Conservation (phyloP, 179 eudicot genomes). For the Pouteria campechiana region DNA sequence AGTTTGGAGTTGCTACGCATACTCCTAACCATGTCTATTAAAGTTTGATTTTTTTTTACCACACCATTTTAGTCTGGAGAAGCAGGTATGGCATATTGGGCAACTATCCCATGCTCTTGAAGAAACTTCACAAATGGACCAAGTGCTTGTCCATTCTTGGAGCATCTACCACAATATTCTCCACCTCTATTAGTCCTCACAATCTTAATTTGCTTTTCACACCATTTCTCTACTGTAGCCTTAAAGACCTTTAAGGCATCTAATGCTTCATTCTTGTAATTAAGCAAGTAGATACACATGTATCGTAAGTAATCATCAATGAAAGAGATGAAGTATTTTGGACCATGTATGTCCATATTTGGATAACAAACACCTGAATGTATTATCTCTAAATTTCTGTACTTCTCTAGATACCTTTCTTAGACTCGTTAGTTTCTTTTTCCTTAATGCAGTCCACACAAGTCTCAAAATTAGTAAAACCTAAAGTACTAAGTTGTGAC, state of each 20-base stretch:
- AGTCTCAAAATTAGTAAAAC: constrained; percentile 4
- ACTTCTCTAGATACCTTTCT: background rate
- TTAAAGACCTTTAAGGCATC: background rate
- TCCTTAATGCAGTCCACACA: constrained; percentile 7
- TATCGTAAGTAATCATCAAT: constrained; percentile 6
- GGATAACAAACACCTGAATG: constrained; percentile 1
- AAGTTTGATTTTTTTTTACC: background rate
- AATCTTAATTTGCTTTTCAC: no score
- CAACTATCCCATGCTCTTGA: no score
- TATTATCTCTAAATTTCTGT: background rate
- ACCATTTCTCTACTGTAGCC: background rate
- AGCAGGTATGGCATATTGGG: background rate
- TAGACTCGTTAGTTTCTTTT: constrained; percentile 1
- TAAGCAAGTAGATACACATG: constrained; percentile 6
- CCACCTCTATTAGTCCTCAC: no score
- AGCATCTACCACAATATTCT: no score
- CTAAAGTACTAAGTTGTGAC: background rate
- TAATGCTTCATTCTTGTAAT: background rate
- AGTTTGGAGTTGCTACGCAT: background rate
- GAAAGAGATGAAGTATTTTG: constrained; percentile 2
- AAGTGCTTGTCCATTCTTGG: no score
- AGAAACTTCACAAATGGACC: no score
- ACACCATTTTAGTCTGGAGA: background rate
- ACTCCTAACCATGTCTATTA: background rate
- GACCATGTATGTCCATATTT: background rate